Evolutionary conservation across 331 rosid genomes (phyloP).

Genomic region (Quercus tomentella): DNA sequence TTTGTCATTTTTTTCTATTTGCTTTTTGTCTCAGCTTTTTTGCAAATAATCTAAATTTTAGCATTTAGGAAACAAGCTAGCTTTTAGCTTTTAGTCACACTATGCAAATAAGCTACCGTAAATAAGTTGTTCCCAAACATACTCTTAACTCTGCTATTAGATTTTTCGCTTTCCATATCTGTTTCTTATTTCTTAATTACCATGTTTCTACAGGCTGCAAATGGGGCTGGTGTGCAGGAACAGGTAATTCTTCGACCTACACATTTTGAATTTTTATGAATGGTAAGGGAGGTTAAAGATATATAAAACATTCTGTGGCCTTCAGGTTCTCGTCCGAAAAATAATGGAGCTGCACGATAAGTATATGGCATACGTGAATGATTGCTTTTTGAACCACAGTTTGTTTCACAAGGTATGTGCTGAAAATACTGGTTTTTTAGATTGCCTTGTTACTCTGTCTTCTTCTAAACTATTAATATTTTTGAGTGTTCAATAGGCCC

Average conservation of each 20-base stretch:
- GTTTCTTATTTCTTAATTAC: not conserved
- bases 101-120: too few relatives aligned
- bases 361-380: slow-evolving; percentile 57
- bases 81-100: too few relatives aligned
- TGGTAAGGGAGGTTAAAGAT: not conserved
- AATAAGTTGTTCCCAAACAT: too few relatives aligned
- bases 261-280: not conserved
- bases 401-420: slow-evolving; percentile 76
- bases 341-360: slow-evolving; percentile 76
- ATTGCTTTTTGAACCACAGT: slow-evolving; percentile 59
- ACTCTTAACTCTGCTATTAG: not conserved
- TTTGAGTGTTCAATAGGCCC: slow-evolving; percentile 41
- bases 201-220: slow-evolving; percentile 38
- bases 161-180: not conserved
- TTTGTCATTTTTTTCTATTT: too few relatives aligned
- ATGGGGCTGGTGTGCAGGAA: slow-evolving; percentile 50
- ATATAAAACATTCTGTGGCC: slow-evolving; percentile 11
- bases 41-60: too few relatives aligned
- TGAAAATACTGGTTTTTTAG: slow-evolving; percentile 7
- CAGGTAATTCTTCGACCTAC: slow-evolving; percentile 31
- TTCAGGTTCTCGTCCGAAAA: slow-evolving; percentile 70
- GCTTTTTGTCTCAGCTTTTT: too few relatives aligned
- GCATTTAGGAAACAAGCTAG: too few relatives aligned
- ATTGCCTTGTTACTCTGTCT: not conserved
- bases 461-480: not conserved